Percentiles rank a stretch among this genome's conserved stretches.
Conservation (phyloP, 768 basidiomycete species). For the Pleurotus giganteus region DNA sequence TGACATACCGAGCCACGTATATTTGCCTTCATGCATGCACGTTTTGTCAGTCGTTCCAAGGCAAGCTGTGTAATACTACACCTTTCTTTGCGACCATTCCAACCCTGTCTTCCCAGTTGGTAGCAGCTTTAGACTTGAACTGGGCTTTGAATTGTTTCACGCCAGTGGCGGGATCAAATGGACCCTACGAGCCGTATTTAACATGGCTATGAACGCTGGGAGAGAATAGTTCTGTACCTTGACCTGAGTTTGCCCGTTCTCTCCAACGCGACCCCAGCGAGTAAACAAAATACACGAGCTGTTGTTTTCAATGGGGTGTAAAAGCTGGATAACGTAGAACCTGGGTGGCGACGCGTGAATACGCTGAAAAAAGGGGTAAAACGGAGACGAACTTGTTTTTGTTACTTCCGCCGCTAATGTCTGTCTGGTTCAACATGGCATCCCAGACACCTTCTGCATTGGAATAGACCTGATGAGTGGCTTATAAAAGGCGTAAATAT, state of each 20-base stretch:
- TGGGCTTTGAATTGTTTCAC: constrained; percentile 58
- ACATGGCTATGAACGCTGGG: background rate
- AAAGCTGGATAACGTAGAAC: constrained; percentile 58
- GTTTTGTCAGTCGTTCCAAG: no score
- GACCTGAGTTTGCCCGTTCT: constrained; percentile 44
- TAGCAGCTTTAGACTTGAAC: constrained; percentile 53
- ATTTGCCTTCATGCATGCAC: constrained; percentile 44
- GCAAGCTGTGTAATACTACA: no score
- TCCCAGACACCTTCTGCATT: constrained; percentile 47
- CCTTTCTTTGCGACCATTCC: constrained; percentile 53
- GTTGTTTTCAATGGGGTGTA: constrained; percentile 45
- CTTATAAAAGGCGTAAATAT: constrained; percentile 22
- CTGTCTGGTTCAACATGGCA: constrained; percentile 62
- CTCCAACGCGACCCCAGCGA: constrained; percentile 64
- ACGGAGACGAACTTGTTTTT: constrained; percentile 51
- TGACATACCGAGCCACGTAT: constrained; percentile 52
- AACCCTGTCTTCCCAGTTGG: constrained; percentile 47
- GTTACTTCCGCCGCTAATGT: constrained; percentile 45
- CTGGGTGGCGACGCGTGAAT: constrained; percentile 22
- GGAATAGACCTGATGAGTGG: constrained; percentile 49
- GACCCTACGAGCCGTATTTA: constrained; percentile 35
- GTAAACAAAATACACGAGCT: constrained; percentile 40
- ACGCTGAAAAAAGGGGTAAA: background rate
- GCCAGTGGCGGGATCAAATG: constrained; percentile 36
- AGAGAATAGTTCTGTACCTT: constrained; percentile 33